These are phyloP conservation scores for Laetiporus sulphureus DNA, from an alignment of 1,284 basidiomycete genomes.

Conservation along the genomic window DNA sequence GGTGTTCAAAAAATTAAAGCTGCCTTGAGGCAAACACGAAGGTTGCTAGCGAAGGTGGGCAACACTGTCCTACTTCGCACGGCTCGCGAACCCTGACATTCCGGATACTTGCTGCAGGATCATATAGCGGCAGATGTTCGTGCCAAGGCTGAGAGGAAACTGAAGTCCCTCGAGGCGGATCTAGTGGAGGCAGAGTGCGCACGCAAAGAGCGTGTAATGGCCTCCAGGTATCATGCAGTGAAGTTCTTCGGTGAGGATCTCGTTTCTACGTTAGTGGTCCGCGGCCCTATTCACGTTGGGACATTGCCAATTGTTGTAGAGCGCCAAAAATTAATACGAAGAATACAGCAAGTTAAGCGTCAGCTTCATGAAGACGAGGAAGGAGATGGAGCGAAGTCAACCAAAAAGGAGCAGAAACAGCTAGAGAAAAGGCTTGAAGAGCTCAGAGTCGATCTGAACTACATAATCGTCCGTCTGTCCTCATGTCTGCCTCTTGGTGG, in stretches of 20 bases:
- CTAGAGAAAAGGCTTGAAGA: constrained; percentile 47
- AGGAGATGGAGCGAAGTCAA: constrained; percentile 11
- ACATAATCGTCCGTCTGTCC: constrained; percentile 57
- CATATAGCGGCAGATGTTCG: constrained; percentile 73
- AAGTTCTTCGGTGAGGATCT: constrained; percentile 77
- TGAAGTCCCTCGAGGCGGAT: constrained; percentile 72
- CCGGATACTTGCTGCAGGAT: constrained; percentile 38
- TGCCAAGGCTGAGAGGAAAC: constrained; percentile 69
- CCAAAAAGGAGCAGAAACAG: constrained; percentile 31
- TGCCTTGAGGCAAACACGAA: constrained; percentile 68
- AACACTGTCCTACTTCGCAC: too few species aligned
- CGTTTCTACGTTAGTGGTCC: neutral
- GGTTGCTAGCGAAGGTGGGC: constrained; percentile 79
- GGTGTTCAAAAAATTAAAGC: constrained; percentile 80
- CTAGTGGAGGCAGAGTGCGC: constrained; percentile 53
- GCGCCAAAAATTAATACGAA: constrained; percentile 73
- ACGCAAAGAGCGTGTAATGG: constrained; percentile 66
- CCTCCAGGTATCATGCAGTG: constrained; percentile 75
- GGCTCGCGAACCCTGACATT: neutral
- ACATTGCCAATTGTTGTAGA: constrained; percentile 37
- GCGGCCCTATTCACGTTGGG: neutral
- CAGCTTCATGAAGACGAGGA: constrained; percentile 30
- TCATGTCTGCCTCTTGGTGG: neutral
- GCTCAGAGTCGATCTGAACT: constrained; percentile 77
- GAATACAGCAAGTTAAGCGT: constrained; percentile 59